These are phyloP conservation scores for Encephalitozoon cuniculi DNA, from an alignment of 371 early-diverging fungal genomes.

Conservation along the genomic window DNA sequence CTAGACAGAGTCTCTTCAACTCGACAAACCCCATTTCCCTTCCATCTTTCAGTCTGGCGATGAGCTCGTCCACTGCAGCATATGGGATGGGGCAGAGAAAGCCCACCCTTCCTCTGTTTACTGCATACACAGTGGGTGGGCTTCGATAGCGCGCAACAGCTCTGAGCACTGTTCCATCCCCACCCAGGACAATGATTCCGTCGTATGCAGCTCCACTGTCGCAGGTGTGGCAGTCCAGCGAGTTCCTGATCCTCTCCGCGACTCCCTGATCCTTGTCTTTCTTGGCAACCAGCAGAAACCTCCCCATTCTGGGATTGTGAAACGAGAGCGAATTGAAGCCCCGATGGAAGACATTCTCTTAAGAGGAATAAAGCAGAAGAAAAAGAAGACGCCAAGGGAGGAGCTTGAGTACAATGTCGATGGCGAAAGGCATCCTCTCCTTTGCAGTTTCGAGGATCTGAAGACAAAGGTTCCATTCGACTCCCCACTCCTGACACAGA, in stretches of 20 bases:
- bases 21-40: background rate
- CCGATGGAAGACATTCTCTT: slow-evolving; percentile 32
- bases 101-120: slow-evolving; percentile 43
- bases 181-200: slow-evolving; percentile 38
- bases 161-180: slow-evolving; percentile 54
- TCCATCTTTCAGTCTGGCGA: background rate
- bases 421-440: background rate
- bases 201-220: background rate
- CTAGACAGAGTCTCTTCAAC: slow-evolving; percentile 18
- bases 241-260: background rate
- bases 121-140: slow-evolving; percentile 38
- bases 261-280: background rate
- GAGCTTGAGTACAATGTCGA: background rate
- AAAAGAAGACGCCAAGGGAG: background rate
- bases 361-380: slow-evolving; percentile 26
- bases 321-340: background rate
- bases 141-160: background rate
- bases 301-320: background rate
- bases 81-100: slow-evolving; percentile 42
- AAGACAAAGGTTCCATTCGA: background rate
- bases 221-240: background rate
- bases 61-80: background rate
- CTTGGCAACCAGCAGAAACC: background rate
- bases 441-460: background rate
- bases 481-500: slow-evolving; percentile 31